Base-by-base conservation (phyloP, 2,329 filamentous ascomycete genomes). In the Calonectria fujianensis region DNA sequence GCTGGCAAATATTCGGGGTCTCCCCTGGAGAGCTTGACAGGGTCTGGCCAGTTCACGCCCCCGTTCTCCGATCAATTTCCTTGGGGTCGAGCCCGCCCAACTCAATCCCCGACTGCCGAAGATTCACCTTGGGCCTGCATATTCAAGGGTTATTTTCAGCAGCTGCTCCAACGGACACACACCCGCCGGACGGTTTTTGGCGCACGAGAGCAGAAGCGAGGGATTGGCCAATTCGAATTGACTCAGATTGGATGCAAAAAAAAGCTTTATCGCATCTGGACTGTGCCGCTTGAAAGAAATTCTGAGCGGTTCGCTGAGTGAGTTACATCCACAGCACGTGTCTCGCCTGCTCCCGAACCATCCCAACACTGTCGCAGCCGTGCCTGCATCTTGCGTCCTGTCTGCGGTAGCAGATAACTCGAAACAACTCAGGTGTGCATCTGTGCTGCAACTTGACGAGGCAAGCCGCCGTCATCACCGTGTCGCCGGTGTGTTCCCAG, bases 351-450 rank as follows among this genome's bases (percentile, higher is more conserved):
- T 67, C 39, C 61, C 59, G 67, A 74, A 61, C 59, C 50, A 45
- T 66, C 35, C 16, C 31, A 73, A 52, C 48, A 70, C 65, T 32
- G 37, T 66, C 14, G 67, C 67, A 65, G 29, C 32, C 52, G 72
- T 74, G 67, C 72, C 72, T 74, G 67, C 72, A 66, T 74, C 41
- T 65, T 73, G 72, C 66, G 41, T 70, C 50, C 57, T 61, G 41
- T 54, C 41, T 51, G 20, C 9, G 41, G 45, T 59, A n/a, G 66
- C 41, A 48, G 67, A 39, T 18, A 24, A 39, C n/a, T 45, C 20
- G 20, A 50, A 27, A 31, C 29, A 24, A 14, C 31, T 37, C 39
- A 57, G n/a, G 54, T 13, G 52, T 35, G 67, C 54, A 70, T 69
- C 37, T 61, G 29, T 61, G 27, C 52, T 50, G 61, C 61, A 50